Evolutionary conservation across 2,329 filamentous ascomycete genomes (phyloP), one percentile per base, ranked within the genome.

Genomic region (Fusarium ramigenum): DNA sequence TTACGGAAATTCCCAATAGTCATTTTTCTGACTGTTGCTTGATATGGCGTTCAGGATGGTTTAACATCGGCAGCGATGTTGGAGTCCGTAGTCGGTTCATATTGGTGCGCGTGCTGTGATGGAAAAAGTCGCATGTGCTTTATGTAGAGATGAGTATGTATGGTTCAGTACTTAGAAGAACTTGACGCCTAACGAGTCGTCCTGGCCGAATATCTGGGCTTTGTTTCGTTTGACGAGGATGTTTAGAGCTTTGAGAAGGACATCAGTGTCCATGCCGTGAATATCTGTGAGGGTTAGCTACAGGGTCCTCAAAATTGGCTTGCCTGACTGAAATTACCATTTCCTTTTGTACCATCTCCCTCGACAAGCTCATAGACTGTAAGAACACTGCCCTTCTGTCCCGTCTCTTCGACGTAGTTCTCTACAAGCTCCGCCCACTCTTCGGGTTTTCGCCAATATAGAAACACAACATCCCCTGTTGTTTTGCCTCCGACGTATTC

Each of bases 291-390:
- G 25, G 15, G 36, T 78, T 36, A 78, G 70, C 28, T 40, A 58
- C 12, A 21, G 39, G 54, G 25, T 25, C 25, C 15, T 7, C n/a
- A 19, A 18, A n/a, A 34, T 28, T 23, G 39, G 36, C 44, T 21
- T 30, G 15, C 10, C 21, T 19, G n/a, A 7, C 19, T 46, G 9
- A 46, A 69, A 86, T 75, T 80, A 93, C 92, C 91, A 75, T 92
- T 89, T 4, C 89, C 90, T 65, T 86, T 83, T 5, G 93, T 94
- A 36, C 87, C 92, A 79, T 98, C 96, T n/a, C 96, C 94, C 82
- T 98, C 91, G 4, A 90, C 88, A 78, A 99, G 84, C 84, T 99
- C 96, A 82, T 98, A 98, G 30, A 99, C 86, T 63, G 96, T 99
- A 79, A 99, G 83, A 63, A 99, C 96, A 18, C 89, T 90, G 30